phyloP scores from a whole-genome alignment of 78 protist genomes.

The Dictyostelium citrinum region DNA sequence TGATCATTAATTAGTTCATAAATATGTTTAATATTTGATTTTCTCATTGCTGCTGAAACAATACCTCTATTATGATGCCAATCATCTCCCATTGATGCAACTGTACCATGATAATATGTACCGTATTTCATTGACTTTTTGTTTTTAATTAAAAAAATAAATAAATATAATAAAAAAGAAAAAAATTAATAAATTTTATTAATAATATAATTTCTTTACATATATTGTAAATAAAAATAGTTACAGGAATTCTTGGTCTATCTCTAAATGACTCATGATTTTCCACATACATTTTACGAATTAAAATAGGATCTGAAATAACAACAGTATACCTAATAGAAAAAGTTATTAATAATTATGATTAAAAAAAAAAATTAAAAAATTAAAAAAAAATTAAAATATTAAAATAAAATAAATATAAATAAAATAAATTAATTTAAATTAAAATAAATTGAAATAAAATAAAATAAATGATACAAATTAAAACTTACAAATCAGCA shows the following conservation, averaged over 20 bases:
- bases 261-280: slow-evolving; percentile 10
- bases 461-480: too few relatives aligned
- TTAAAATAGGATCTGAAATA: not conserved
- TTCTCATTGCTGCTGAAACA: slow-evolving; percentile 9
- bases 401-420: too few relatives aligned
- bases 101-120: not conserved
- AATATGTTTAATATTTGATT: slow-evolving; percentile 15
- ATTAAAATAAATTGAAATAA: too few relatives aligned
- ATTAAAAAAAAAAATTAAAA: too few relatives aligned
- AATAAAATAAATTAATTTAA: too few relatives aligned
- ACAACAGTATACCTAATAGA: not conserved
- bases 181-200: too few relatives aligned
- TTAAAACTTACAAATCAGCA: not conserved
- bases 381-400: too few relatives aligned
- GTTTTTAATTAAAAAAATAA: not conserved
- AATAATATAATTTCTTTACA: too few relatives aligned
- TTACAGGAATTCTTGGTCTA: slow-evolving; percentile 11
- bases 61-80: not conserved
- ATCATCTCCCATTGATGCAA: not conserved
- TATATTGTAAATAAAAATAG: not conserved
- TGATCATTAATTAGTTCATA: not conserved
- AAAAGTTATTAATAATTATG: too few relatives aligned
- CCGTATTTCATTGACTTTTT: not conserved
- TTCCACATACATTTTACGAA: slow-evolving; percentile 24
- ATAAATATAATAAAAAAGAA: too few relatives aligned